These are phyloP conservation scores for Colletotrichum salicis DNA, from an alignment of 2,329 filamentous ascomycete species.

Conservation along the genomic window DNA sequence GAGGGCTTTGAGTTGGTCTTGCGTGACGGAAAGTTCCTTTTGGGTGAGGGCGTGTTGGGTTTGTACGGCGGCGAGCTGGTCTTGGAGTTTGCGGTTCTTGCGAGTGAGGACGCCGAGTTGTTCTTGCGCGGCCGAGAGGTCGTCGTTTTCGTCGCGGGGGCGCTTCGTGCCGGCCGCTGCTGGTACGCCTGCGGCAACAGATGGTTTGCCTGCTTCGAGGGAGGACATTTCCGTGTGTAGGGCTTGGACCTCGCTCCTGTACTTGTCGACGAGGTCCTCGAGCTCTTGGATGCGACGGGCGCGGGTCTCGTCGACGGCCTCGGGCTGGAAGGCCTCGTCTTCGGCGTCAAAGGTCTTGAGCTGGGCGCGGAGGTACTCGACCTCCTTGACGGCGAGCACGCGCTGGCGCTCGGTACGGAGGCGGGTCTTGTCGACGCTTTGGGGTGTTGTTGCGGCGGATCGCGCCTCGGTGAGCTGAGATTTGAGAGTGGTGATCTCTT, in stretches of 20 bases:
- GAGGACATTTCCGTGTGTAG: constrained; percentile 80
- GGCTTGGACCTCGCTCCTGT: constrained; percentile 81
- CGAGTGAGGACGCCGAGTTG: constrained; percentile 85
- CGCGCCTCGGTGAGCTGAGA: constrained; percentile 79
- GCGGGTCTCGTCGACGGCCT: constrained; percentile 81
- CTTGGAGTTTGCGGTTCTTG: constrained; percentile 87
- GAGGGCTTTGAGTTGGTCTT: constrained; percentile 76
- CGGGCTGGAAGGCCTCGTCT: constrained; percentile 85
- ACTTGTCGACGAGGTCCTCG: constrained; percentile 86
- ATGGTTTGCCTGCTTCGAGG: constrained; percentile 60
- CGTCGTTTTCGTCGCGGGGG: constrained; percentile 66
- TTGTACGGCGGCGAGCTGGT: constrained; percentile 76
- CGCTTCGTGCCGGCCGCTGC: constrained; percentile 67
- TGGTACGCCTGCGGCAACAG: too few species aligned
- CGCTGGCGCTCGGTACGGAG: constrained; percentile 87
- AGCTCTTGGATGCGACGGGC: constrained; percentile 80
- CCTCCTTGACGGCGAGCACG: constrained; percentile 86
- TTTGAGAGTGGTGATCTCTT: constrained; percentile 72
- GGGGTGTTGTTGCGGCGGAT: constrained; percentile 52
- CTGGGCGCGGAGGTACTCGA: constrained; percentile 92
- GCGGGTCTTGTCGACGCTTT: constrained; percentile 73
- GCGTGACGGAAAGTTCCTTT: constrained; percentile 77
- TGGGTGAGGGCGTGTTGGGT: constrained; percentile 77
- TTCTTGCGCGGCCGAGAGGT: constrained; percentile 64
- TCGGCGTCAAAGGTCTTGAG: constrained; percentile 89